Percentiles rank a stretch among this genome's conserved stretches.
phyloP scores from a whole-genome alignment of 352 stramenopile species.

The Pythium chondricola region DNA sequence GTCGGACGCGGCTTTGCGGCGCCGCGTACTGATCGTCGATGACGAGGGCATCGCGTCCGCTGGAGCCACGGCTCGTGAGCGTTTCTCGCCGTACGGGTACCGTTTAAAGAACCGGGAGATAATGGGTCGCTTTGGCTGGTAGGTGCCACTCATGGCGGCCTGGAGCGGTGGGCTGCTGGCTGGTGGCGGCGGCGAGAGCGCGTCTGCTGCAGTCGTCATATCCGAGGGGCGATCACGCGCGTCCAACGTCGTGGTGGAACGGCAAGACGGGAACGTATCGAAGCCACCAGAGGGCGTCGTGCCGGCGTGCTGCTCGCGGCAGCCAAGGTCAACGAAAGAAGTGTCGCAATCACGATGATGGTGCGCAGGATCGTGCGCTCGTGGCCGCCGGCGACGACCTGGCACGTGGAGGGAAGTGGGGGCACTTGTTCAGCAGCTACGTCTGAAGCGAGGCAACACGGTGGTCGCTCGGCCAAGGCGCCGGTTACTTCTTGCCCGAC shows the following conservation, averaged over 20 bases:
- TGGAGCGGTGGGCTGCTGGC: conserved; percentile 18
- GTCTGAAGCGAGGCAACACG: not conserved
- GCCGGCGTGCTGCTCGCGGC: not conserved
- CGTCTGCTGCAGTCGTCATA: conserved; percentile 10
- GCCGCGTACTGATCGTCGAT: conserved; percentile 10
- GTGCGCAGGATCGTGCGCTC: not conserved
- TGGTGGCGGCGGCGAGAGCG: not conserved
- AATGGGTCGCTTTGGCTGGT: conserved; percentile 51
- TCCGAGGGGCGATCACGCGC: conserved; percentile 1
- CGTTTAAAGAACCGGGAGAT: conserved; percentile 52
- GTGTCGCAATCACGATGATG: conserved; percentile 7
- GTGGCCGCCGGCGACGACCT: not conserved
- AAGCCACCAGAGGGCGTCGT: conserved; percentile 10
- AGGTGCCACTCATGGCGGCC: conserved; percentile 21
- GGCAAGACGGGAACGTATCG: conserved; percentile 10
- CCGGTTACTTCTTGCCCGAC: conserved; percentile 23
- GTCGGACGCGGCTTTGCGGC: conserved; percentile 34
- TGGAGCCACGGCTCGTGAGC: conserved; percentile 51
- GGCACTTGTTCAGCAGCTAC: not conserved
- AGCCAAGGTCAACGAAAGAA: not conserved
- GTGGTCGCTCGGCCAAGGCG: not conserved
- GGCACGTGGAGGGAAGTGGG: not conserved
- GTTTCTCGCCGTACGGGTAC: conserved; percentile 55
- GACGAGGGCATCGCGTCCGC: conserved; percentile 26
- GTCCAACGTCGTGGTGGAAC: conserved; percentile 10